Base-by-base conservation (phyloP, 495 filamentous ascomycete genomes). In the Lasiosphaeria miniovina region DNA sequence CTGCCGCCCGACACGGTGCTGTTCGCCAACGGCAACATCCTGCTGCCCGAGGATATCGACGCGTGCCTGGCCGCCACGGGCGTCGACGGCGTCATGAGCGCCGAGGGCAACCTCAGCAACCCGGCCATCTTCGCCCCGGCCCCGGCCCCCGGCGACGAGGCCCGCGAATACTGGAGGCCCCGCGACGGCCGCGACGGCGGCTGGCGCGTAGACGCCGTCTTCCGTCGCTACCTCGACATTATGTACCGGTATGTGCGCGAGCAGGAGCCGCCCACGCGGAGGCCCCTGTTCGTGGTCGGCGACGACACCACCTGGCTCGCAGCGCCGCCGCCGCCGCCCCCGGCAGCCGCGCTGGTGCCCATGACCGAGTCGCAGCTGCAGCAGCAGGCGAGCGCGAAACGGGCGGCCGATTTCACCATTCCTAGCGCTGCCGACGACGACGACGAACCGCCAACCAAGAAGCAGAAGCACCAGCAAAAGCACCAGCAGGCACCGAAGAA, bases 1-100 rank as follows among this genome's bases (percentile, higher is more conserved):
- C 75, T 99, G 31, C 93, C 94, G 1, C 75, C 80, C 3, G 91
- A 96, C 34, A 90, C 90, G 41, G 94, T 99, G 8, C 84, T 99
- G 8, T 96, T 99, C 68, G 93, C 94, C 12, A 99, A 99, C 69
- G 94, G 94, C 14, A 98, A 98, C 66, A 88, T 96, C 38, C 80
- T 99, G 59, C 86, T 87, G 71, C 80, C 89, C 57, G 88, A 82
- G 2, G 95, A 98, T 70, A 75, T 98, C n/a, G 81, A 85, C 38
- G 70, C 70, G 36, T 99, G 94, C 67, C 74, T 98, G 12, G 81
- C 84, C 59, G 88, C 77, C n/a, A 98, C 94, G 0, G 91, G 91
- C 12, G 93, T 86, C 1, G 94, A 98, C 72, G 94, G 82, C 12
- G 88, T 98, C 36, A 98, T 98, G 94, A 91, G 86, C 61, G 94